Evolutionary conservation across 805 yeast species (phyloP), one percentile per base, ranked within the genome.

Genomic region (Nakazawaea peltata): DNA sequence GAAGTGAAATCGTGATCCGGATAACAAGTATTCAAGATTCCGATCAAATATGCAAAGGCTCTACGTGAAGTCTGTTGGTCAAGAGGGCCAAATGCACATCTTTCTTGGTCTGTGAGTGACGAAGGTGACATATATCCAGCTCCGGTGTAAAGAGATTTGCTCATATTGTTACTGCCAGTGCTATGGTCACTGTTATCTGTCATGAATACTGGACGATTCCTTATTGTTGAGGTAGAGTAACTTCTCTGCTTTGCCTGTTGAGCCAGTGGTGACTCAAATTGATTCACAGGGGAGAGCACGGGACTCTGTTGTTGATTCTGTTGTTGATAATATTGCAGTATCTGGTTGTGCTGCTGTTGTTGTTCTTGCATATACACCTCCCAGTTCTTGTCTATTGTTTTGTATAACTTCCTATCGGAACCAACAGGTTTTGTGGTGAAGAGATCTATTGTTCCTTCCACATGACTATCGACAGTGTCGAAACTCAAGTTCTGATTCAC

Each of bases 1-100:
- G 81, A 71, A 10, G 94, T 72, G 49, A 90, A 92, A 52, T 92
- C 98, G 50, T 92, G 95, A 54, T 92, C 98, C 1, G 98, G 97
- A 52, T 84, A 90, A 4, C 94, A 80, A 6, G 94, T 83, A 55
- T 92, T 92, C 35, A 92, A 66, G 24, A 88, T 87, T 1, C 94
- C 92, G 40, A 92, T 84, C 32, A 92, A 63, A 51, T 88, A 84
- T 0, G 96, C 92, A 63, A 90, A 92, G 2, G 88, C 78, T 56
- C 86, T 81, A 44, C 96, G 71, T 30, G 94, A 81, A 1, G 92
- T 77, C n/a, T 81, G 74, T 47, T 80, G 81, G 49, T 81, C 82
- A 23, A 92, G 66, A 0, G 97, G 95, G 0, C 98, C 98, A 61
- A 92, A 92, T 1, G 31, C 44, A 14, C 35, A 31, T 4, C 21